Evolutionary conservation across 225 moss, liverwort and hornwort species (phyloP).

Genomic region (Rhytidiadelphus loreus): DNA sequence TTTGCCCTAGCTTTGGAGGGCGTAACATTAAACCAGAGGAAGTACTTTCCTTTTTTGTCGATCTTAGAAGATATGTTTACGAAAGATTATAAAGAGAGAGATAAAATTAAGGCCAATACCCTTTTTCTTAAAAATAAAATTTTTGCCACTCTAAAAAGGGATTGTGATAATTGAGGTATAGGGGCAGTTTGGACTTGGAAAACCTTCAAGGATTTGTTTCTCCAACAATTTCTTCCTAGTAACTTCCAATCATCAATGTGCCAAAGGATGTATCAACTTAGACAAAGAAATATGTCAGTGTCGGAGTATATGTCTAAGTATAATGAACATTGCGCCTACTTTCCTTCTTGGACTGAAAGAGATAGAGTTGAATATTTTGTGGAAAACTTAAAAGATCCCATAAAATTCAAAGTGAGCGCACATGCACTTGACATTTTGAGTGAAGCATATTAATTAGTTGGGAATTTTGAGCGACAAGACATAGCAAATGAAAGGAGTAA

Average conservation of each 20-base stretch:
- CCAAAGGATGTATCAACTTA: not conserved
- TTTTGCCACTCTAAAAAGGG: not conserved
- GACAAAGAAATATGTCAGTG: not conserved
- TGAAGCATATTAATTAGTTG: no score
- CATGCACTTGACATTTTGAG: no score
- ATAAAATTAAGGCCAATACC: not conserved
- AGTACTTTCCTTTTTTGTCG: not conserved
- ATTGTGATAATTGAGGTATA: not conserved
- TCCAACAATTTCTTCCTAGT: not conserved
- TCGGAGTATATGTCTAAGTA: not conserved
- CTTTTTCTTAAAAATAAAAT: not conserved
- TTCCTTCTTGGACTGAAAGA: not conserved
- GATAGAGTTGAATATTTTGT: no score
- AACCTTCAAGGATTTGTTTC: not conserved
- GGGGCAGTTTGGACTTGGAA: accelerated
- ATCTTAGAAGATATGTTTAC: no score
- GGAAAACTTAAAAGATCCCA: no score
- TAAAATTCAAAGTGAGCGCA: no score
- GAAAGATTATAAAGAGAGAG: no score
- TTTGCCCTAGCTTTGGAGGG: not conserved
- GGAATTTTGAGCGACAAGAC: no score
- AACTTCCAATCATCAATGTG: not conserved
- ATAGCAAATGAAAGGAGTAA: no score
- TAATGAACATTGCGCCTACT: not conserved
- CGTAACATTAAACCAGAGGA: no score